phyloP scores from a whole-genome alignment of 495 filamentous ascomycete genomes.

The Daldinia concentrica region DNA sequence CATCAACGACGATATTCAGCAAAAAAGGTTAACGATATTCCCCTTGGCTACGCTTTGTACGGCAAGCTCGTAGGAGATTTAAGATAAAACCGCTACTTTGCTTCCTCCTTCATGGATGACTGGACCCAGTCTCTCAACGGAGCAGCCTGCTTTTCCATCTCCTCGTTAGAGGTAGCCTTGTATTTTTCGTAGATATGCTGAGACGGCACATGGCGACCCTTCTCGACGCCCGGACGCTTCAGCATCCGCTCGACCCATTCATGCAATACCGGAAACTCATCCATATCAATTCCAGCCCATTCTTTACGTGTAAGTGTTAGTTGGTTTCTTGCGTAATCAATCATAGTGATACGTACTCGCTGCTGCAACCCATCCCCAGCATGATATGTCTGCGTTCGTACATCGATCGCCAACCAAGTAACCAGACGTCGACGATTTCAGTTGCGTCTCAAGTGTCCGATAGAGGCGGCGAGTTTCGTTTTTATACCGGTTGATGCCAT shows the following conservation, averaged over 20 bases:
- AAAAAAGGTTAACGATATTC: neutral
- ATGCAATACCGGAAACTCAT: constrained; percentile 76
- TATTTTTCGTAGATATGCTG: constrained; percentile 68
- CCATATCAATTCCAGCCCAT: constrained; percentile 78
- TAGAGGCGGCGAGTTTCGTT: constrained; percentile 86
- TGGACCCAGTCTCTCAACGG: constrained; percentile 67
- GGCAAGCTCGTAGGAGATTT: too few species aligned
- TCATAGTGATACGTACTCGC: constrained; percentile 44
- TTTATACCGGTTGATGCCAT: constrained; percentile 83
- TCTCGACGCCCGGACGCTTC: constrained; percentile 73
- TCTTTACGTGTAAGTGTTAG: constrained; percentile 48
- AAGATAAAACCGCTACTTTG: constrained; percentile 29
- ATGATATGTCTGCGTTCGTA: constrained; percentile 86
- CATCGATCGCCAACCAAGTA: constrained; percentile 82
- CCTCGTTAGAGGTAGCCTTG: constrained; percentile 51
- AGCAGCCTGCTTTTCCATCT: constrained; percentile 63
- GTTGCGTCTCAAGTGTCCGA: constrained; percentile 77
- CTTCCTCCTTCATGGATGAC: constrained; percentile 68
- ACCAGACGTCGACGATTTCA: constrained; percentile 67
- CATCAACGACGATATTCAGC: neutral
- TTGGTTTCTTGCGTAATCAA: neutral
- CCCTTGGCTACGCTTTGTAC: too few species aligned
- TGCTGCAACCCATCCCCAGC: constrained; percentile 76
- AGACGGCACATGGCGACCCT: constrained; percentile 79
- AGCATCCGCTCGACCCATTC: constrained; percentile 74